Evolutionary conservation across 768 basidiomycete species (phyloP), one percentile per base, ranked within the genome.

Genomic region (Asterophora lycoperdoides): DNA sequence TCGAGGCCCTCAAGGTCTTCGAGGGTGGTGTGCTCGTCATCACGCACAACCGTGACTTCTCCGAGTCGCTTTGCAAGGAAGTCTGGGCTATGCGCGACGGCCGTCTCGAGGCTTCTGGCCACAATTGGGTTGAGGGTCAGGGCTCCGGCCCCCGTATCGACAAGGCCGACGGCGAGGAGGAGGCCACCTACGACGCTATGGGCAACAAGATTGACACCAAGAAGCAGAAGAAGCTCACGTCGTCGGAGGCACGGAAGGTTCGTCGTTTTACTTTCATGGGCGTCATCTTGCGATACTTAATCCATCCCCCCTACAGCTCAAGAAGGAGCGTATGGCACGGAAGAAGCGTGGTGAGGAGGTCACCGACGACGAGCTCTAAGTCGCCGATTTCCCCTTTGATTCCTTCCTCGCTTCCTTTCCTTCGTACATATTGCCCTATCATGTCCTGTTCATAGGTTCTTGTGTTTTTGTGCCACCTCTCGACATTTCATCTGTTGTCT

Each of bases 51-150:
- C 84, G 89, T 53, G 94, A 97, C 79, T 99, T 98, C 81, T 97
- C 95, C 48, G 96, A 98, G 81, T 93, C 91, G 30, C 74, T 99
- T 55, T 98, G 96, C 83, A 78, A 83, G 57, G 95, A 98, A 76
- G 93, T 98, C 35, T 98, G 96, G 96, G 95, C 96, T 34, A 99
- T 98, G 96, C 85, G 89, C 43, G 92, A 98, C 66, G 96, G 96
- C 62, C 84, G 77, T 60, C 84, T 98, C 56, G 92, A 94, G 75
- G 93, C 95, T 5, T 97, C 94, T 37, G 94, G 93, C 54, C 93
- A 95, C 79, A 95, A 96, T 81, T 96, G 94, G 95, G 93, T 96
- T 63, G 96, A 98, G 72, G 96, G 96, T 41, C 96, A 99, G 70
- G 96, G 96, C 48, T 78, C 92, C 15, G 95, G 95, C 9, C 69